Conservation (phyloP, 2,329 filamentous ascomycete genomes). For the Aspergillus transmontanensis region DNA sequence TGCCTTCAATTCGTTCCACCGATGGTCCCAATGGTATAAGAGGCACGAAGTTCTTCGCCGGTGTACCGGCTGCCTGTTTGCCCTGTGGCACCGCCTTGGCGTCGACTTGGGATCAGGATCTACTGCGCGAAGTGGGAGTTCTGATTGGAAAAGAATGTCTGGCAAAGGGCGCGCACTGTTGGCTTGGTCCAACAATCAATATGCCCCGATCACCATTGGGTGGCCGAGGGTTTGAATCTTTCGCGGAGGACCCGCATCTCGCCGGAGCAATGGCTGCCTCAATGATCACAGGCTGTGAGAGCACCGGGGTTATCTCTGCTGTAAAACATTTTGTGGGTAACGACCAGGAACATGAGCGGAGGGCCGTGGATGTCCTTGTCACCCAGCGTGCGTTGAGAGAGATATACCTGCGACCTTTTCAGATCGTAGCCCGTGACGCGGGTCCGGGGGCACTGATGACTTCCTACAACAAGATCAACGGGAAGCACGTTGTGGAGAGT, state of each 20-base stretch:
- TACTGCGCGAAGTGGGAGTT: constrained; percentile 60
- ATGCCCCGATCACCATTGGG: constrained; percentile 58
- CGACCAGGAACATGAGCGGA: constrained; percentile 37
- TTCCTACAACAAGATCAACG: constrained; percentile 55
- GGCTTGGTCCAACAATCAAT: constrained; percentile 65
- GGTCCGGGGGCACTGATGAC: constrained; percentile 58
- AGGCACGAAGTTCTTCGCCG: constrained; percentile 69
- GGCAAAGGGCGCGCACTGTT: constrained; percentile 60
- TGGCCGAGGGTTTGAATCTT: constrained; percentile 31
- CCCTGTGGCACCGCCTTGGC: constrained; percentile 62
- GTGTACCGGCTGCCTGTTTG: constrained; percentile 62
- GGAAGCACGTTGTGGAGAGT: constrained; percentile 38
- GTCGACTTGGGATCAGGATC: constrained; percentile 59
- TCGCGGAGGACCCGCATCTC: constrained; percentile 29
- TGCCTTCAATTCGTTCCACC: constrained; percentile 66
- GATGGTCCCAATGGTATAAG: constrained; percentile 72
- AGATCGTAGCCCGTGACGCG: constrained; percentile 56
- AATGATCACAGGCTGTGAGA: constrained; percentile 66
- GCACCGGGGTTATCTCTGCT: constrained; percentile 68
- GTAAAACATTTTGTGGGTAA: constrained; percentile 62
- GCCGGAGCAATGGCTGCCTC: constrained; percentile 23
- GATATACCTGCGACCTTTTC: constrained; percentile 62
- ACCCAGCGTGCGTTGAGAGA: constrained; percentile 56
- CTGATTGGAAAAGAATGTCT: constrained; percentile 69
- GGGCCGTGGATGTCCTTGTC: constrained; percentile 33